Conservation (phyloP, 2,329 filamentous ascomycete genomes). For the Mycocentrospora acerina region DNA sequence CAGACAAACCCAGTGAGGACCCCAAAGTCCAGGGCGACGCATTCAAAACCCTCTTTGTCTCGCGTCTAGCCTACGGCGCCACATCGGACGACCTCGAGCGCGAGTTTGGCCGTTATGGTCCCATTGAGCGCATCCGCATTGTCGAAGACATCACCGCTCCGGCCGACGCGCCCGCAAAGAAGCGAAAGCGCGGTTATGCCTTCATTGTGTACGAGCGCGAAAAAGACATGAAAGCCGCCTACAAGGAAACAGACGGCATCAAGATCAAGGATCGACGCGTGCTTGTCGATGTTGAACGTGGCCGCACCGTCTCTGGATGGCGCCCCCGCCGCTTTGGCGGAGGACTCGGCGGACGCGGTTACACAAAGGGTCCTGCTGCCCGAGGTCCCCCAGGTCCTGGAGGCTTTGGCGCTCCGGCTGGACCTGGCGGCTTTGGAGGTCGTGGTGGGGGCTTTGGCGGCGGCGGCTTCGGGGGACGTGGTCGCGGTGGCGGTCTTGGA, state of each 20-base stretch:
- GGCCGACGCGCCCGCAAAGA: slow-evolving; percentile 57
- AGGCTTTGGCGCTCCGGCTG: slow-evolving; percentile 56
- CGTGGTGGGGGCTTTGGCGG: slow-evolving; percentile 54
- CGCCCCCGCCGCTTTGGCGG: slow-evolving; percentile 88
- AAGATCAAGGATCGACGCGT: slow-evolving; percentile 90
- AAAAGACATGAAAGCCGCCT: slow-evolving; percentile 98
- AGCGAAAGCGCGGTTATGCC: slow-evolving; percentile 86
- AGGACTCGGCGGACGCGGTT: slow-evolving; percentile 86
- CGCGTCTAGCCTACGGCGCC: slow-evolving; percentile 84
- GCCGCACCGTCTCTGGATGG: slow-evolving; percentile 92
- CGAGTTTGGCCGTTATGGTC: slow-evolving; percentile 90
- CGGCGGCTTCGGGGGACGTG: slow-evolving; percentile 50
- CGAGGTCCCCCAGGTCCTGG: slow-evolving; percentile 70
- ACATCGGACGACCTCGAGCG: slow-evolving; percentile 88
- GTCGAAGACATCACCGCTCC: slow-evolving; percentile 74
- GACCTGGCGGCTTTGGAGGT: slow-evolving; percentile 54
- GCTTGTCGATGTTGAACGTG: slow-evolving; percentile 93
- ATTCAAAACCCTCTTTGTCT: slow-evolving; percentile 92
- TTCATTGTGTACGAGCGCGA: slow-evolving; percentile 97
- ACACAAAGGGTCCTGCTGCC: slow-evolving; percentile 77
- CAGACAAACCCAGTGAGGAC: slow-evolving; percentile 82
- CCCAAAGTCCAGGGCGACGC: slow-evolving; percentile 88
- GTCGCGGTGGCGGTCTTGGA: slow-evolving; percentile 48
- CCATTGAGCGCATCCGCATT: slow-evolving; percentile 92
- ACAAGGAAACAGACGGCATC: slow-evolving; percentile 84